Conservation (phyloP, 2,329 filamentous ascomycete species). For the Tolypocladium nubicola region DNA sequence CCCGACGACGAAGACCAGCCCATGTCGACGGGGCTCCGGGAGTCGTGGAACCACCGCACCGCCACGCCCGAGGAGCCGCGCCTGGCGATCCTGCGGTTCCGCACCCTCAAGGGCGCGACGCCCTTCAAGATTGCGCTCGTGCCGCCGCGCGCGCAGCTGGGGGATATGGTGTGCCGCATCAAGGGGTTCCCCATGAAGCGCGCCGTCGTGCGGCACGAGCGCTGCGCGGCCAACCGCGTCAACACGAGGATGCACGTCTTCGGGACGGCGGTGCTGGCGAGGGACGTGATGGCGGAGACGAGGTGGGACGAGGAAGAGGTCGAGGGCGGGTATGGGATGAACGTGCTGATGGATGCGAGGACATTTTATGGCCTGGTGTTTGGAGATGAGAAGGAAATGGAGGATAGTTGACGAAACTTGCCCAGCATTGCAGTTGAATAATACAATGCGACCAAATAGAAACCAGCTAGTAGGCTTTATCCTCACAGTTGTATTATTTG, state of each 20-base stretch:
- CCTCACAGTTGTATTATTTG: too few species aligned
- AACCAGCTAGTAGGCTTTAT: too few species aligned
- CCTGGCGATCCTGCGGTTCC: slow-evolving; percentile 4
- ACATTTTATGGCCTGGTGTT: slow-evolving; percentile 6
- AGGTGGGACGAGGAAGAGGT: background rate
- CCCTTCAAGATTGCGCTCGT: slow-evolving; percentile 6
- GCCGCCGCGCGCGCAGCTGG: slow-evolving; percentile 3
- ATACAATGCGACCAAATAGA: too few species aligned
- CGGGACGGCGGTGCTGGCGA: slow-evolving; percentile 4
- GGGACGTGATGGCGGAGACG: slow-evolving; percentile 2
- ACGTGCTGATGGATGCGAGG: slow-evolving; percentile 2
- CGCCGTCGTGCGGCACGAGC: slow-evolving; percentile 3
- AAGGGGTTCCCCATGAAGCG: slow-evolving; percentile 5
- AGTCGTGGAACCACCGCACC: slow-evolving; percentile 2
- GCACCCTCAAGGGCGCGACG: background rate
- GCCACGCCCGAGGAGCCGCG: slow-evolving; percentile 3
- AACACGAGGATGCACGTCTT: slow-evolving; percentile 5
- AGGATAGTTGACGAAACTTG: background rate
- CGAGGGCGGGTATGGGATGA: background rate
- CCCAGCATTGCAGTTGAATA: too few species aligned
- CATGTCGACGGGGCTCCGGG: slow-evolving; percentile 1
- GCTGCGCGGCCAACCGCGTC: background rate
- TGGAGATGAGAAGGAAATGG: background rate
- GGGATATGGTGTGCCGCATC: slow-evolving; percentile 5
- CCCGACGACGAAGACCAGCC: slow-evolving; percentile 1